Evolutionary conservation across 228 moss, liverwort and hornwort species (phyloP), one percentile per base, ranked within the genome.

Genomic region (Sphagnum fallax): DNA sequence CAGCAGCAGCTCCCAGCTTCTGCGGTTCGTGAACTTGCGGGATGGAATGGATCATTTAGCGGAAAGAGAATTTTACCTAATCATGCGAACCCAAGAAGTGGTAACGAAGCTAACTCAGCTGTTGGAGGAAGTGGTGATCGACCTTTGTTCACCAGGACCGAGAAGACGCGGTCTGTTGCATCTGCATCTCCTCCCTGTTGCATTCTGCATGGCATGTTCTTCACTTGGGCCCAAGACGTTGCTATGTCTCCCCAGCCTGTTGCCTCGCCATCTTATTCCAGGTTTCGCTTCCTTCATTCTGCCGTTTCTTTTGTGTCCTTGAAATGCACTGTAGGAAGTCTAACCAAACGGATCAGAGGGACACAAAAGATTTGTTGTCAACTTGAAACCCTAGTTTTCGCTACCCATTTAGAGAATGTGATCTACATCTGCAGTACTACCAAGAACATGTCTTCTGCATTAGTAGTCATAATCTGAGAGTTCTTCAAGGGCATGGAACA

Each of bases 191-290:
- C 71, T 64, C 75, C 75, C 16, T 65, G 77, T 13, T 78, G 74
- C 59, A 71, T 85, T 47, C 48, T 84, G 73, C 77, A 80, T 14
- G 80, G 78, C 60, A 63, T 61, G 64, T 4, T 78, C 59, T 49
- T 60, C n/a, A 59, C 75, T 71, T 80, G 80, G 78, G 61, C 68
- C 8, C 80, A 80, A 49, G 65, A 73, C 66, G 75, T 75, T 49
- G 80, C 77, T 73, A 52, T 15, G 13, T 48, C 49, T 78, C 80
- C 53, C 63, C 69, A 16, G 60, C 48, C 47, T 6, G 15, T 8
- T 0, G 1, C 7, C 74, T 83, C 50, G 66, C 72, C 6, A 6
- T 75, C 6, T 8, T 53, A 48, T 52, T 75, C 14, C 84, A 84
- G 78, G 80, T 77, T 55, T 55, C 53, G 53, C 8, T 55, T 55